phyloP scores from a whole-genome alignment of 805 yeast genomes.

The Candida endomychidarum region DNA sequence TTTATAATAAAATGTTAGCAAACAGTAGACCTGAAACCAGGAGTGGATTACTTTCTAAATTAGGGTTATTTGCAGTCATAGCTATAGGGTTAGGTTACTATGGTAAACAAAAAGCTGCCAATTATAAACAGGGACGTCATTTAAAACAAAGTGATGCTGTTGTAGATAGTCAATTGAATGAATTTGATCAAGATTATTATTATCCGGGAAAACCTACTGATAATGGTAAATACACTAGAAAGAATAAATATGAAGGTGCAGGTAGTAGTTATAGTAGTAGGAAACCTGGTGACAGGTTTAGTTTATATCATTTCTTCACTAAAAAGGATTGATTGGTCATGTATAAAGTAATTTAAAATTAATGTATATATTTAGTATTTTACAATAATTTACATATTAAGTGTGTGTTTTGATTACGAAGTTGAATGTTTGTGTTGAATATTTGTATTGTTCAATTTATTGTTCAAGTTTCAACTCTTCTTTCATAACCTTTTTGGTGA shows the following conservation, averaged over 20 bases:
- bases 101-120: conserved; percentile 38
- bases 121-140: conserved; percentile 35
- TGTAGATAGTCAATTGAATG: conserved; percentile 28
- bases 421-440: no score
- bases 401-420: no score
- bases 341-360: neutral
- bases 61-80: conserved; percentile 29
- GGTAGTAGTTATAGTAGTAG: conserved; percentile 61
- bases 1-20: no score
- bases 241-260: conserved; percentile 67
- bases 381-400: no score
- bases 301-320: conserved; percentile 29
- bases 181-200: conserved; percentile 30
- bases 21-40: conserved; percentile 35
- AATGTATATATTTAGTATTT: no score
- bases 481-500: no score
- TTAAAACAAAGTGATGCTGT: conserved; percentile 35
- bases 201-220: conserved; percentile 50
- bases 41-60: conserved; percentile 33
- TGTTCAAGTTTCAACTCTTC: no score
- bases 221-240: conserved; percentile 40
- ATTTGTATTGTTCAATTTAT: no score
- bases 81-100: conserved; percentile 33
- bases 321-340: conserved; percentile 12
- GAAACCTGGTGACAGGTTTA: conserved; percentile 53